Conservation (phyloP, 2,329 filamentous ascomycete genomes). For the Didymosphaeria variabile region DNA sequence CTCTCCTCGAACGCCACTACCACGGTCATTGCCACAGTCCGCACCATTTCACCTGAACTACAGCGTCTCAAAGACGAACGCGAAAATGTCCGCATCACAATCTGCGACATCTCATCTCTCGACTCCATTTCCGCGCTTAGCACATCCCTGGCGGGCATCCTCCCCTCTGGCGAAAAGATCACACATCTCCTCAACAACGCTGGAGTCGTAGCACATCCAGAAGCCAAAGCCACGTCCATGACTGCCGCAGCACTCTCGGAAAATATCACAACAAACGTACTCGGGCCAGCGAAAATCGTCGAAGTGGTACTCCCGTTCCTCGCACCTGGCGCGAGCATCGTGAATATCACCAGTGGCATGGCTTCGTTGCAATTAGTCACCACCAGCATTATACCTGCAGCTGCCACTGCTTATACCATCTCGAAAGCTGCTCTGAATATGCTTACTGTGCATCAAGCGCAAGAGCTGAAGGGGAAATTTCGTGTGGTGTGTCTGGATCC, state of each 20-base stretch:
- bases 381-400: neutral
- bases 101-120: slow-evolving; percentile 19
- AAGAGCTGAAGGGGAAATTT: slow-evolving; percentile 14
- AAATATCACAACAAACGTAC: slow-evolving; percentile 48
- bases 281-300: slow-evolving; percentile 50
- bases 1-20: slow-evolving; percentile 6
- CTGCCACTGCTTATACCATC: slow-evolving; percentile 18
- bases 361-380: slow-evolving; percentile 16
- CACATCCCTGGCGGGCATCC: slow-evolving; percentile 11
- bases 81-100: slow-evolving; percentile 16
- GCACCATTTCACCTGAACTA: slow-evolving; percentile 14
- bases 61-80: slow-evolving; percentile 4
- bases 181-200: slow-evolving; percentile 22
- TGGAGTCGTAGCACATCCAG: slow-evolving; percentile 4
- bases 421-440: slow-evolving; percentile 21
- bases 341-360: slow-evolving; percentile 47
- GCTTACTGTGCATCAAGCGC: slow-evolving; percentile 19
- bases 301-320: slow-evolving; percentile 51
- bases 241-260: slow-evolving; percentile 10
- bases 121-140: slow-evolving; percentile 11
- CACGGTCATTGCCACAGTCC: slow-evolving; percentile 18
- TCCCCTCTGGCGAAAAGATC: slow-evolving; percentile 10
- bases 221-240: slow-evolving; percentile 5
- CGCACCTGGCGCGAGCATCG: slow-evolving; percentile 39
- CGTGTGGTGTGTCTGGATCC: slow-evolving; percentile 18